phyloP scores from a whole-genome alignment of 108 stramenopile genomes.

The Nannochloropsis gaditana region DNA sequence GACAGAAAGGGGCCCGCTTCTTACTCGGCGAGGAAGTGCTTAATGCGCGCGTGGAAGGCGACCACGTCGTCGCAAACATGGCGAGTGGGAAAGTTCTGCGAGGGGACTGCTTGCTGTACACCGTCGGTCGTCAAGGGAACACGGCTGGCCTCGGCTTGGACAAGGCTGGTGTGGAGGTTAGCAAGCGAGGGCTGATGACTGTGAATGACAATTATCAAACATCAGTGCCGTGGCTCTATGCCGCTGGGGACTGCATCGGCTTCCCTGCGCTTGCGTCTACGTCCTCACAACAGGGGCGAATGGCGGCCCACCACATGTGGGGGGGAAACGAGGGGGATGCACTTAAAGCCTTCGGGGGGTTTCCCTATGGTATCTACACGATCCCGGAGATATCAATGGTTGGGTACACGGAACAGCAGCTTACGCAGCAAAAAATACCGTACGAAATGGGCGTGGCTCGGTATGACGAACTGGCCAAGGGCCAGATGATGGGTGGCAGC shows the following conservation, averaged over 20 bases:
- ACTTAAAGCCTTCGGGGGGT: background rate
- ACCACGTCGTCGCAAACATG: conserved; percentile 30
- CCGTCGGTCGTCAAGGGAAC: conserved; percentile 27
- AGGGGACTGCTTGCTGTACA: conserved; percentile 42
- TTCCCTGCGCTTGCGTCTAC: conserved; percentile 51
- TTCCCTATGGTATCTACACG: conserved; percentile 8
- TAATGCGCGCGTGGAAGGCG: background rate
- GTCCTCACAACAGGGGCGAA: conserved; percentile 44
- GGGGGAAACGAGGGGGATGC: background rate
- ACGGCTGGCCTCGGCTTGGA: background rate
- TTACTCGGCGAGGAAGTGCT: conserved; percentile 36
- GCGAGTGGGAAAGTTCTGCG: conserved; percentile 32
- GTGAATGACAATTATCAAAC: conserved; percentile 49
- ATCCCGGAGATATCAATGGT: conserved; percentile 15
- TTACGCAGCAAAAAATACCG: background rate
- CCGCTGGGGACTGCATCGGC: conserved; percentile 46
- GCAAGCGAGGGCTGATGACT: conserved; percentile 39
- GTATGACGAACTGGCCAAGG: conserved; percentile 6
- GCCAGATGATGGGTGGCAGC: conserved; percentile 17
- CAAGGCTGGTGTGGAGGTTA: conserved; percentile 32
- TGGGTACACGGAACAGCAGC: conserved; percentile 17
- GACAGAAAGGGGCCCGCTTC: conserved; percentile 44
- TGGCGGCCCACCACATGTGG: conserved; percentile 49
- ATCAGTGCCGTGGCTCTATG: conserved; percentile 31
- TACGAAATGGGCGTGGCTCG: conserved; percentile 16